Evolutionary conservation across 2,329 filamentous ascomycete species (phyloP).

Genomic region (Fragosphaeria purpurea): DNA sequence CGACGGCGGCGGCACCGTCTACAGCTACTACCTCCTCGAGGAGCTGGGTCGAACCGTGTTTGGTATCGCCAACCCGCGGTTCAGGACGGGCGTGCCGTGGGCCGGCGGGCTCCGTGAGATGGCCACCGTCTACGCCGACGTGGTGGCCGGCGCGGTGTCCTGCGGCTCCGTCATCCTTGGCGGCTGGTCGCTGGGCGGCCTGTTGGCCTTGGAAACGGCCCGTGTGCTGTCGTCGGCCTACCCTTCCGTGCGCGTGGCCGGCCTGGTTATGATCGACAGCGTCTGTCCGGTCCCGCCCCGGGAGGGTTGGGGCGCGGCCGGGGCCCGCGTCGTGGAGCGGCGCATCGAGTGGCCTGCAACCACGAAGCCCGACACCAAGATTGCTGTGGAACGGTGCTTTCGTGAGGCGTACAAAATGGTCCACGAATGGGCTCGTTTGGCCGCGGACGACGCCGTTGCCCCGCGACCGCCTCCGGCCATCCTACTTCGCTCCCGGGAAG

Average conservation of each 20-base stretch:
- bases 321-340: conserved; percentile 18
- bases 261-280: conserved; percentile 44
- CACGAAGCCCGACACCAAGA: conserved; percentile 20
- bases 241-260: conserved; percentile 29
- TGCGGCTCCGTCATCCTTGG: conserved; percentile 37
- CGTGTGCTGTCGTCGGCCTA: conserved; percentile 25
- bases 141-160: conserved; percentile 31
- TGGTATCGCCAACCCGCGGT: conserved; percentile 46
- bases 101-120: conserved; percentile 44
- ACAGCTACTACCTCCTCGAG: conserved; percentile 45
- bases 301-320: conserved; percentile 3
- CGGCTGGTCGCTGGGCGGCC: conserved; percentile 46
- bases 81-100: conserved; percentile 35
- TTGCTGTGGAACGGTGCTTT: conserved; percentile 29
- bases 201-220: conserved; percentile 41
- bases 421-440: conserved; percentile 21
- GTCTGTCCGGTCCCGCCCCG: conserved; percentile 22
- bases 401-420: conserved; percentile 31
- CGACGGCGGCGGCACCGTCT: conserved; percentile 51
- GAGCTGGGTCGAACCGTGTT: conserved; percentile 38
- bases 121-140: conserved; percentile 37
- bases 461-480: conserved; percentile 28
- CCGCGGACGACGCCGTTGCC: neutral
- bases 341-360: conserved; percentile 17
- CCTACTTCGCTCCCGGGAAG: conserved; percentile 34